Evolutionary conservation across 352 stramenopile species (phyloP).

Genomic region (Phytophthora sp.): DNA sequence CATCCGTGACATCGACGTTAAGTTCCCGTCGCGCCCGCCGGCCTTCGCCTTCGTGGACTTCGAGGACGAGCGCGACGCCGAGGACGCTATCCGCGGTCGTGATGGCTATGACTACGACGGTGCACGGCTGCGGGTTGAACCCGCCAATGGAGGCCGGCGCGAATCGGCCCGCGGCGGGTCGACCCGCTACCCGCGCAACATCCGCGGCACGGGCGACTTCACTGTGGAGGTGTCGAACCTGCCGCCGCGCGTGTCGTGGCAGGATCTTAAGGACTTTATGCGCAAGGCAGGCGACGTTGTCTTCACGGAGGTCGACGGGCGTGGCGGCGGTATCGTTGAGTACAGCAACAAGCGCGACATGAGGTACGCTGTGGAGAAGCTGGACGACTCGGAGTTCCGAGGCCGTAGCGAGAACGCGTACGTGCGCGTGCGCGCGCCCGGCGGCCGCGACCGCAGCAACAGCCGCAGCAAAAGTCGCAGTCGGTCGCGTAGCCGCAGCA

Average conservation of each 20-base stretch:
- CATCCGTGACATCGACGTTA: conserved; percentile 71
- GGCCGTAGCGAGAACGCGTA: conserved; percentile 54
- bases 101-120: conserved; percentile 70
- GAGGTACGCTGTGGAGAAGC: conserved; percentile 67
- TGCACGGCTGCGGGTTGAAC: conserved; percentile 60
- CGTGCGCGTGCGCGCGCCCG: conserved; percentile 52
- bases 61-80: conserved; percentile 68
- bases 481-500: conserved; percentile 51
- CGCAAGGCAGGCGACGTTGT: conserved; percentile 68
- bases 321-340: conserved; percentile 68
- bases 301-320: conserved; percentile 71
- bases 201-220: conserved; percentile 65
- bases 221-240: conserved; percentile 62
- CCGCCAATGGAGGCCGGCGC: conserved; percentile 46
- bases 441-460: conserved; percentile 30
- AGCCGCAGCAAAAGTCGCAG: conserved; percentile 51
- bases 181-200: conserved; percentile 46
- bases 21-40: conserved; percentile 65
- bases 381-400: conserved; percentile 69
- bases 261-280: conserved; percentile 81
- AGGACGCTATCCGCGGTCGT: conserved; percentile 62
- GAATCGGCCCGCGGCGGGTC: conserved; percentile 21
- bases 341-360: conserved; percentile 79
- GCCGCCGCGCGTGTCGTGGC: conserved; percentile 58
- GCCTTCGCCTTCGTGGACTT: conserved; percentile 82